phyloP scores from a whole-genome alignment of 2,329 filamentous ascomycete species.

The Cladorrhinum sp. region DNA sequence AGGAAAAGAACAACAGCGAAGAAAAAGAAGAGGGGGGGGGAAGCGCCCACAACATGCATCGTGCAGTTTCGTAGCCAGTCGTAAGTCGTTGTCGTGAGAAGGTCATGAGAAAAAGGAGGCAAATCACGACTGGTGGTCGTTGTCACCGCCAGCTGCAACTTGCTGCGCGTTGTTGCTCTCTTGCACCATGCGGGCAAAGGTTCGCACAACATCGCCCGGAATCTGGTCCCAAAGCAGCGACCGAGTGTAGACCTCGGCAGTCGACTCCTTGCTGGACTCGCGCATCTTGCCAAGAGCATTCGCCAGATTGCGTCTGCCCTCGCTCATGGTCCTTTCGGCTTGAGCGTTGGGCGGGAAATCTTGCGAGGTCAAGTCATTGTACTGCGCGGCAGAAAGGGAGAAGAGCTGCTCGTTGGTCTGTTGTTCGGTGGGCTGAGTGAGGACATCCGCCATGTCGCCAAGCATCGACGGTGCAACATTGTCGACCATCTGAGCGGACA shows the following conservation, averaged over 20 bases:
- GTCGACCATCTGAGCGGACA: constrained; percentile 45
- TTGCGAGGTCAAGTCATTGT: constrained; percentile 76
- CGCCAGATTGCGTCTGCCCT: constrained; percentile 70
- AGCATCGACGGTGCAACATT: constrained; percentile 58
- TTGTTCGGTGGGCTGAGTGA: constrained; percentile 74
- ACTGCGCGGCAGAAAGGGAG: constrained; percentile 79
- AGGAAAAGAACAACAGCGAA: constrained; percentile 5
- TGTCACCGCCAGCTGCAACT: constrained; percentile 34
- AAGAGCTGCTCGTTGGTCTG: constrained; percentile 88
- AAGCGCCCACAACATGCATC: constrained; percentile 7
- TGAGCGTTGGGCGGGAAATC: constrained; percentile 63
- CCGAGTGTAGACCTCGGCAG: constrained; percentile 86
- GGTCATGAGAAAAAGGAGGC: constrained; percentile 34
- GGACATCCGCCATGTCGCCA: constrained; percentile 62
- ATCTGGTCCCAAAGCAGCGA: constrained; percentile 94
- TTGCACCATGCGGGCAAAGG: constrained; percentile 88
- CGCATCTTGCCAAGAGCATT: constrained; percentile 80
- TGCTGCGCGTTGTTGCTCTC: constrained; percentile 56
- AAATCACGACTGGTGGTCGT: constrained; percentile 41
- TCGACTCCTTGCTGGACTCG: constrained; percentile 65
- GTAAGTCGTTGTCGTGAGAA: constrained; percentile 20
- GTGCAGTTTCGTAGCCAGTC: constrained; percentile 10
- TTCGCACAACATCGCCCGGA: constrained; percentile 83
- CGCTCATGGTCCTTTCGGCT: constrained; percentile 53
- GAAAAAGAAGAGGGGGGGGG: neutral